phyloP scores from a whole-genome alignment of 2,329 filamentous ascomycete genomes.

The Aspergillus caelatus region DNA sequence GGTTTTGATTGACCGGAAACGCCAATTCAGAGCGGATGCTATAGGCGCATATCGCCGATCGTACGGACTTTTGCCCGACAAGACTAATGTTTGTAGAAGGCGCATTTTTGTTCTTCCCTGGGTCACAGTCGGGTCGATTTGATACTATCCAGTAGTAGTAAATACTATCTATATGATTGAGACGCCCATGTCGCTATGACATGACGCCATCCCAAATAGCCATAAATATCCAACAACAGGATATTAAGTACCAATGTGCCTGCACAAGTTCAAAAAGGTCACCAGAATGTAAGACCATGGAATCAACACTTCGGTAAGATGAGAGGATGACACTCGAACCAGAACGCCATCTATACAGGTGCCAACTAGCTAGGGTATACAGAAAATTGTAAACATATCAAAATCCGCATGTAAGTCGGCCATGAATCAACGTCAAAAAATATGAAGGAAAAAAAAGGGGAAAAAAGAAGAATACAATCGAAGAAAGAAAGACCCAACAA shows the following conservation, averaged over 20 bases:
- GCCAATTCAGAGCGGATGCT: not conserved
- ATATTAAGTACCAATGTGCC: slow-evolving; percentile 5
- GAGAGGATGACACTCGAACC: slow-evolving; percentile 9
- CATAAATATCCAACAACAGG: not conserved
- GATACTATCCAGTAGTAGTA: not conserved
- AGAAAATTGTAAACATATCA: slow-evolving; percentile 7
- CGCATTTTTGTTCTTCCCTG: not conserved
- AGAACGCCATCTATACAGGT: slow-evolving; percentile 38
- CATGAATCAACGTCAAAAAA: not conserved
- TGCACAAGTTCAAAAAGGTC: slow-evolving; percentile 4
- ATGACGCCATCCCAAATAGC: not conserved
- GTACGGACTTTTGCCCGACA: slow-evolving; percentile 1
- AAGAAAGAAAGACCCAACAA: slow-evolving; percentile 7
- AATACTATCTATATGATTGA: not conserved
- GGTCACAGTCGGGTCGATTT: not conserved
- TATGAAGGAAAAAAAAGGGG: slow-evolving; percentile 13
- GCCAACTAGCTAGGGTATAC: slow-evolving; percentile 37
- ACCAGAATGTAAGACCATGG: not conserved
- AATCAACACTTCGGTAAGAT: slow-evolving; percentile 3
- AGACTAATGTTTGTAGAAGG: slow-evolving; percentile 1
- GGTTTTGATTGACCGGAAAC: not conserved
- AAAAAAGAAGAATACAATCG: slow-evolving; percentile 4
- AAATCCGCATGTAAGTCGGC: not conserved
- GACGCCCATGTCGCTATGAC: not conserved
- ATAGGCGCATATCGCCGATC: slow-evolving; percentile 17